Evolutionary conservation across 202 grass and related monocot genomes (phyloP).

Genomic region (Schoenoplectus tabernaemontani): DNA sequence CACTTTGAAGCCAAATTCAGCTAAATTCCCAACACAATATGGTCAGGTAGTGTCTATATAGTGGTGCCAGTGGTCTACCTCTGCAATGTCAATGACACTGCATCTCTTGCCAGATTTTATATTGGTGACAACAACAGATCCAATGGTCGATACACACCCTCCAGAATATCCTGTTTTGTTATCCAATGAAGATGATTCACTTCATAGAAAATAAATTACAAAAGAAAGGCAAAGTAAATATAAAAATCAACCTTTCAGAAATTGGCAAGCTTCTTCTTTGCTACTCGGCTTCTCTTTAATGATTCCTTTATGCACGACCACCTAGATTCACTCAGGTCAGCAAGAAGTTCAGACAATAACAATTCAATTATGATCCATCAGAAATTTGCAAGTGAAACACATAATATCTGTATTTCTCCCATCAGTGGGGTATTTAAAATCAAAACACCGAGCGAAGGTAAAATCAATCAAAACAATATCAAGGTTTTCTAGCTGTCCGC

Average conservation of each 20-base stretch:
- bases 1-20: neutral
- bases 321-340: slow-evolving; percentile 36
- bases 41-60: neutral
- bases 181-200: neutral
- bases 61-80: slow-evolving; percentile 31
- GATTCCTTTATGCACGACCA: slow-evolving; percentile 92
- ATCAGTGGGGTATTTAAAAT: neutral
- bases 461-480: neutral
- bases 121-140: slow-evolving; percentile 78
- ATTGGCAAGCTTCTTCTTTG: slow-evolving; percentile 88
- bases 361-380: neutral
- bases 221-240: neutral
- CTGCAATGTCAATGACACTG: slow-evolving; percentile 74
- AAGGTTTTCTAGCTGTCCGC: neutral
- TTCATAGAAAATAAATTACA: neutral
- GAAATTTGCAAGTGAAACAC: neutral
- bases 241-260: slow-evolving; percentile 64
- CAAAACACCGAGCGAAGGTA: neutral
- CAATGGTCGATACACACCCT: slow-evolving; percentile 77
- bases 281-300: slow-evolving; percentile 87
- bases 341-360: neutral
- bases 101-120: slow-evolving; percentile 63
- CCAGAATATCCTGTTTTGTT: slow-evolving; percentile 73
- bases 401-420: neutral
- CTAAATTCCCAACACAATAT: neutral